phyloP scores from a whole-genome alignment of 768 basidiomycete genomes.

The Neoboletus brunneissimus region DNA sequence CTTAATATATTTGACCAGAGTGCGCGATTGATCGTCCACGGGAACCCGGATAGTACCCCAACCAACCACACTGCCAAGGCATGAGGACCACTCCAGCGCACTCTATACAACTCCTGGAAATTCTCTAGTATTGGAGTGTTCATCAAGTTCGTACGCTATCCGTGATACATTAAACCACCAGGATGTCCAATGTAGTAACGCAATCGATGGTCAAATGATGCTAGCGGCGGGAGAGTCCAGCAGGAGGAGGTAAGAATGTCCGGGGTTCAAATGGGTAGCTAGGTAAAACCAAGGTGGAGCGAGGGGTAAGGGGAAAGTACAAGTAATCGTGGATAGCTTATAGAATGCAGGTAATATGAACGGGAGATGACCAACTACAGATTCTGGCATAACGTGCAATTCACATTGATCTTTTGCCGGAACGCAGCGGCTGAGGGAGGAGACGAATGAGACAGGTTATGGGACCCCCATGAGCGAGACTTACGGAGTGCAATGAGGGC shows the following conservation, averaged over 20 bases:
- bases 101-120: background rate
- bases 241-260: constrained; percentile 9
- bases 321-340: constrained; percentile 31
- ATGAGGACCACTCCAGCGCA: too few relatives aligned
- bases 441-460: constrained; percentile 5
- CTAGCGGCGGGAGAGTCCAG: constrained; percentile 15
- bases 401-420: constrained; percentile 54
- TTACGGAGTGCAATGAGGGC: constrained; percentile 77
- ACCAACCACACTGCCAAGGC: too few relatives aligned
- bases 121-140: constrained; percentile 7
- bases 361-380: constrained; percentile 47
- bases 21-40: too few relatives aligned
- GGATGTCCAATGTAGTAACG: constrained; percentile 13
- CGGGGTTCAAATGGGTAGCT: constrained; percentile 1
- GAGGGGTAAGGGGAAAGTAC: constrained; percentile 16
- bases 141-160: constrained; percentile 23
- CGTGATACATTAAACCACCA: constrained; percentile 21
- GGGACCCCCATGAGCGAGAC: constrained; percentile 31
- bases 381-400: constrained; percentile 66
- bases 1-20: too few relatives aligned
- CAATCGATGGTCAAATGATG: constrained; percentile 6
- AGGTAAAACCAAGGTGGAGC: background rate
- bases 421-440: constrained; percentile 53
- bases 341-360: constrained; percentile 27
- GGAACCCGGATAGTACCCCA: too few relatives aligned